These are phyloP conservation scores for Candida fluviatilis DNA, from an alignment of 805 yeast species.

Conservation along the genomic window DNA sequence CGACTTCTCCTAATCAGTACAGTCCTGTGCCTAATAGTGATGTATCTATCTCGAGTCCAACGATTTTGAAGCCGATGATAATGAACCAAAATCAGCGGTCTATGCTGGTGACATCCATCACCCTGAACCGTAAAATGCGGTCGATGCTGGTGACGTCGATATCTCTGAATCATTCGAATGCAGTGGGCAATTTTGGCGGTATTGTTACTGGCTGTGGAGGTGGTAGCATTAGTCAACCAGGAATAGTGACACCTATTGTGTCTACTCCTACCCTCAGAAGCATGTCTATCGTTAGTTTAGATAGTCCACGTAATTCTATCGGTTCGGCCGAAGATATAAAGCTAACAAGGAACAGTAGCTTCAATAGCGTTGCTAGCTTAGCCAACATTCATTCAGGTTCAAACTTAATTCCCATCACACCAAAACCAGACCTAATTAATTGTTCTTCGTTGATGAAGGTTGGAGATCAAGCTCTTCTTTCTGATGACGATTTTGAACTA, in stretches of 20 bases:
- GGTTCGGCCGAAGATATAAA: constrained; percentile 35
- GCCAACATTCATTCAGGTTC: constrained; percentile 5
- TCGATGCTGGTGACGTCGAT: constrained; percentile 4
- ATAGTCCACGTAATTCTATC: constrained; percentile 38
- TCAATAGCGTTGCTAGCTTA: constrained; percentile 14
- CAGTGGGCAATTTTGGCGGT: neutral
- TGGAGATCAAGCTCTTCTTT: constrained; percentile 26
- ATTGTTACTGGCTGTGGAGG: neutral
- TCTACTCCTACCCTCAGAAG: constrained; percentile 23
- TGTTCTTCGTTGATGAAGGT: no score
- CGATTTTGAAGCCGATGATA: neutral
- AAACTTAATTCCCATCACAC: neutral
- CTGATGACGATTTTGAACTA: constrained; percentile 37
- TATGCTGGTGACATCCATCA: constrained; percentile 2
- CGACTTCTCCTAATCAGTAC: neutral
- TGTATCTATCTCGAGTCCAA: constrained; percentile 1
- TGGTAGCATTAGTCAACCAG: neutral
- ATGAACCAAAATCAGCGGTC: constrained; percentile 2
- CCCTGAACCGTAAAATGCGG: constrained; percentile 2
- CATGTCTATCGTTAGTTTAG: constrained; percentile 34
- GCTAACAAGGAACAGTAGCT: constrained; percentile 32
- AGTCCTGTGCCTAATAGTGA: neutral
- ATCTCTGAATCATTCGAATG: constrained; percentile 1
- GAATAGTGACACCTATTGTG: neutral
- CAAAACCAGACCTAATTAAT: no score